These are phyloP conservation scores for Verticillium dahliae DNA, from an alignment of 2,329 filamentous ascomycete species.

Conservation along the genomic window DNA sequence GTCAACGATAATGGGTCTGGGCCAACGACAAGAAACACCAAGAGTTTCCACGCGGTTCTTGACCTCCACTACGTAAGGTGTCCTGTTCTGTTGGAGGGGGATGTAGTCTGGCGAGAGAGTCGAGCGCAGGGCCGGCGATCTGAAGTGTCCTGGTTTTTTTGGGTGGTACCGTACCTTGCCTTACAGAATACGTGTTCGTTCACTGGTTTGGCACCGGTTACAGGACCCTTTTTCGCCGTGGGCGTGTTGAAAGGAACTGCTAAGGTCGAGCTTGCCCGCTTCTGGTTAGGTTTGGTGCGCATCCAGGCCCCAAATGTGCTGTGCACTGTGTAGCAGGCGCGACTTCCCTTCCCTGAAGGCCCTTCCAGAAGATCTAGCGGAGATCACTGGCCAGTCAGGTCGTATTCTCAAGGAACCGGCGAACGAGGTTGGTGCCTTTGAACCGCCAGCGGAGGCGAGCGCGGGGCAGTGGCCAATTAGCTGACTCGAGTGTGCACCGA, in stretches of 20 bases:
- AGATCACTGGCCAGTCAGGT: not conserved
- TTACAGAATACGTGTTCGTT: slow-evolving; percentile 13
- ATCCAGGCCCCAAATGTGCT: not conserved
- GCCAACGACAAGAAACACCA: slow-evolving; percentile 7
- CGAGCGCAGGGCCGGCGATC: not conserved
- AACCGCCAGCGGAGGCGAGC: not conserved
- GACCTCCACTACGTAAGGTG: not conserved
- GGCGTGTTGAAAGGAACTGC: not conserved
- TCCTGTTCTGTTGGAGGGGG: not conserved
- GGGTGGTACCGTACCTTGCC: not conserved
- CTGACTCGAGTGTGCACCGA: not conserved
- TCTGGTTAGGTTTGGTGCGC: slow-evolving; percentile 6
- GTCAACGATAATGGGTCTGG: not conserved
- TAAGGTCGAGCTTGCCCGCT: slow-evolving; percentile 2
- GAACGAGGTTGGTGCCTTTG: not conserved
- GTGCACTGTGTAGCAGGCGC: not conserved
- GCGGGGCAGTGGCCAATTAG: slow-evolving; percentile 1
- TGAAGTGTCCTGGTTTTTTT: not conserved
- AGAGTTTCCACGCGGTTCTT: slow-evolving; percentile 10
- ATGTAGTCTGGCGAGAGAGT: not conserved
- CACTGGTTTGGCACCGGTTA: slow-evolving; percentile 2
- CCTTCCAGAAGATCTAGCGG: not conserved
- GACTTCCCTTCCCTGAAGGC: not conserved
- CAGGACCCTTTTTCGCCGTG: slow-evolving; percentile 8
- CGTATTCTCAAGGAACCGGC: not conserved